A percentile compares a stretch with the other conserved stretches of the same genome.
These are phyloP conservation scores for Trifolium dubium DNA, from an alignment of 306 rosid species.

Conservation along the genomic window DNA sequence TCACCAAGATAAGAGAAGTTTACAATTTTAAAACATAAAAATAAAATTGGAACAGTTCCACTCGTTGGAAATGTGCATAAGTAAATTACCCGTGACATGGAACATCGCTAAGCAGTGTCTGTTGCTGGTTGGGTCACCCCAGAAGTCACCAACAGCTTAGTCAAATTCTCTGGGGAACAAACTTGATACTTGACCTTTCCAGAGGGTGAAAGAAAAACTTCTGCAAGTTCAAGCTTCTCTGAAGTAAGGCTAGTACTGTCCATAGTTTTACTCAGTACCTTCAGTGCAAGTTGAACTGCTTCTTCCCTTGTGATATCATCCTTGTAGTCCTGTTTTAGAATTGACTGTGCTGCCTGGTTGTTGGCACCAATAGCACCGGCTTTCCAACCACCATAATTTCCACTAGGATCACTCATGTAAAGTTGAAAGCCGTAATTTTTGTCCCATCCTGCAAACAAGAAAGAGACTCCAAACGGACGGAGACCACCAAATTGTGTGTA, in stretches of 20 bases:
- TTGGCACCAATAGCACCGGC: slow-evolving; percentile 61
- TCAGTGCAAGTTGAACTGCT: slow-evolving; percentile 59
- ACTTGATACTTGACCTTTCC: slow-evolving; percentile 60
- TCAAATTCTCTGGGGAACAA: slow-evolving; percentile 51
- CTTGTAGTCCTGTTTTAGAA: slow-evolving; percentile 60
- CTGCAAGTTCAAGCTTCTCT: slow-evolving; percentile 60
- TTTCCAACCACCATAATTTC: slow-evolving; percentile 65
- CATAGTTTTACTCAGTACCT: slow-evolving; percentile 59
- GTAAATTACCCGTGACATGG: slow-evolving; percentile 24
- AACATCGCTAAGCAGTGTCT: slow-evolving; percentile 50
- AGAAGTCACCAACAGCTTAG: slow-evolving; percentile 54
- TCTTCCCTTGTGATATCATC: slow-evolving; percentile 61
- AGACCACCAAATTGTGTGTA: slow-evolving; percentile 62
- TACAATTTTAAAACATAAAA: slow-evolving; percentile 22
- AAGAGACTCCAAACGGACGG: slow-evolving; percentile 58
- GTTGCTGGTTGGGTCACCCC: slow-evolving; percentile 59
- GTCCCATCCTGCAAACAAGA: slow-evolving; percentile 62
- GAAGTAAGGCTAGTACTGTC: slow-evolving; percentile 61
- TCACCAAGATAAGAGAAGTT: slow-evolving; percentile 23
- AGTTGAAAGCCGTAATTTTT: slow-evolving; percentile 60
- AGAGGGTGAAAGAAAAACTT: slow-evolving; percentile 53
- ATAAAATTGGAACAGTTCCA: slow-evolving; percentile 10
- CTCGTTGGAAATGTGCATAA: slow-evolving; percentile 5
- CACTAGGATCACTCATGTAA: slow-evolving; percentile 61
- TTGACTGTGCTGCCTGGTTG: slow-evolving; percentile 62